Evolutionary conservation across 768 basidiomycete genomes (phyloP).

Genomic region (Termitomyces sp.): DNA sequence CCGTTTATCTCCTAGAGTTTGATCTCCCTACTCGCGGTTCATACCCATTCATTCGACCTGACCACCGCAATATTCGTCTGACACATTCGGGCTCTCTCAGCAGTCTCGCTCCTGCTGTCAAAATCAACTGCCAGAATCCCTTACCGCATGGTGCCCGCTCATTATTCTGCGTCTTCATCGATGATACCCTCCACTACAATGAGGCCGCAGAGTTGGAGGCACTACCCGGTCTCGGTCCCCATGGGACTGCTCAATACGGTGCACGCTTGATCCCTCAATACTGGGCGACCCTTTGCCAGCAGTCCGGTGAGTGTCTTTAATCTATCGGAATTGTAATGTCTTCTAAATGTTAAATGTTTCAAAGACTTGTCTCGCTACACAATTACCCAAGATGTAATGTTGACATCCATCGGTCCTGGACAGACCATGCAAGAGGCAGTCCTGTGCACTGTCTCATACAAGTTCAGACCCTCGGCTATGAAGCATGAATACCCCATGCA

Average conservation of each 20-base stretch:
- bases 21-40: slow-evolving; percentile 1
- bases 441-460: slow-evolving; percentile 14
- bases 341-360: not conserved
- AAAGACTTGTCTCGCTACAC: slow-evolving; percentile 19
- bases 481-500: slow-evolving; percentile 2
- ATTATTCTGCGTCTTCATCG: slow-evolving; percentile 20
- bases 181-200: slow-evolving; percentile 16
- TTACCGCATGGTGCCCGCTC: slow-evolving; percentile 16
- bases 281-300: slow-evolving; percentile 20
- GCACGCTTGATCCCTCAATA: slow-evolving; percentile 18
- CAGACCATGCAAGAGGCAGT: slow-evolving; percentile 12
- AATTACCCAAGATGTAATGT: slow-evolving; percentile 19
- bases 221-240: not conserved
- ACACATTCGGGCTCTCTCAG: slow-evolving; percentile 11
- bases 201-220: slow-evolving; percentile 18
- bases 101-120: slow-evolving; percentile 16
- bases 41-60: slow-evolving; percentile 3
- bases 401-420: slow-evolving; percentile 3
- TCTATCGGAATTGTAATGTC: not conserved
- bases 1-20: slow-evolving; percentile 7
- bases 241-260: slow-evolving; percentile 9
- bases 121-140: slow-evolving; percentile 13
- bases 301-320: slow-evolving; percentile 10
- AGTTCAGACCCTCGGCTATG: slow-evolving; percentile 5
- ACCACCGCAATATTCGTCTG: slow-evolving; percentile 10